Evolutionary conservation across 345 rosid genomes (phyloP).

Genomic region (Pugionium dolabratum): DNA sequence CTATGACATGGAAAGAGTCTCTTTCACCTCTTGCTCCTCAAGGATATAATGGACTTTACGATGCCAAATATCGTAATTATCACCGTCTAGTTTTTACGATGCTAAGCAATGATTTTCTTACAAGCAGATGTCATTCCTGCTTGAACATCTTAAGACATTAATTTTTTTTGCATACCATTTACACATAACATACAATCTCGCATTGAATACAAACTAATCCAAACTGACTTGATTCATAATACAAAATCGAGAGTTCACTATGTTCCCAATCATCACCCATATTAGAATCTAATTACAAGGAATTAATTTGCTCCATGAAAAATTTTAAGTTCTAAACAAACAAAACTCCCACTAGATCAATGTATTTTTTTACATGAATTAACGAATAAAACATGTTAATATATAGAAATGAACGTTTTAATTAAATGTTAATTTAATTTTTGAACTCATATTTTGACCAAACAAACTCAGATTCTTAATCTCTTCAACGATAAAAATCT

Average conservation of each 20-base stretch:
- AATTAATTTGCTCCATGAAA: background rate
- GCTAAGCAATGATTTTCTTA: slow-evolving; percentile 18
- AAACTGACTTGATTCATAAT: background rate
- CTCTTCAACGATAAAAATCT: background rate
- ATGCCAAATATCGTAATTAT: slow-evolving; percentile 20
- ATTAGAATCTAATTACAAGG: background rate
- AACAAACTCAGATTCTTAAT: background rate
- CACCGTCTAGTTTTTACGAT: slow-evolving; percentile 7
- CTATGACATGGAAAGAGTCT: slow-evolving; percentile 18
- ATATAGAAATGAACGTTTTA: too few relatives aligned
- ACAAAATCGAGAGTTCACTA: background rate
- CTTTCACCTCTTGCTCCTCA: too few relatives aligned
- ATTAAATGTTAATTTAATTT: too few relatives aligned
- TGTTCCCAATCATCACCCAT: background rate
- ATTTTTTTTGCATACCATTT: background rate
- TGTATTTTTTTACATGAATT: background rate
- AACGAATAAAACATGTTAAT: background rate
- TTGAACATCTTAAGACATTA: background rate
- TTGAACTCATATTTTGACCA: background rate
- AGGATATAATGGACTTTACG: too few relatives aligned
- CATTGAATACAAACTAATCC: background rate
- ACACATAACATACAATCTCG: background rate
- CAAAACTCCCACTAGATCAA: background rate
- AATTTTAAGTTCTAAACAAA: background rate
- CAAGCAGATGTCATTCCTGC: background rate